Percentiles rank a stretch among this genome's conserved stretches.
These are phyloP conservation scores for Tuber umbilicatum DNA, from an alignment of 495 filamentous ascomycete genomes.

Conservation along the genomic window DNA sequence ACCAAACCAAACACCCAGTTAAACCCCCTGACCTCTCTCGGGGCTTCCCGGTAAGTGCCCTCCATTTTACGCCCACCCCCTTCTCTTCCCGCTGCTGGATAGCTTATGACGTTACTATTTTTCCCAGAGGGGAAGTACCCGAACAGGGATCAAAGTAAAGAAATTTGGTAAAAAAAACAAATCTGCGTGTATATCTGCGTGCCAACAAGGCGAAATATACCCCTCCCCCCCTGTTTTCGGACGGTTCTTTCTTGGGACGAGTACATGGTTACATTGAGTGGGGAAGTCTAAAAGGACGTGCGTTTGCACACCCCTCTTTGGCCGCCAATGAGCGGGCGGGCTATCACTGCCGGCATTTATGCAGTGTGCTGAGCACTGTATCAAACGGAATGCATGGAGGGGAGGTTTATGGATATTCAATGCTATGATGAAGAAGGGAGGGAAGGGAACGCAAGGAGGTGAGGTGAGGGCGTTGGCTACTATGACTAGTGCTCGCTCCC, in stretches of 20 bases:
- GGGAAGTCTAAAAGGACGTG: neutral
- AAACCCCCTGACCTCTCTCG: neutral
- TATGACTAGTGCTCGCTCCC: too few species aligned
- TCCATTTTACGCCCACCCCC: neutral
- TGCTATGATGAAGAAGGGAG: neutral
- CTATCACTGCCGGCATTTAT: constrained; percentile 1
- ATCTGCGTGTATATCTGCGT: neutral
- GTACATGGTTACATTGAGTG: neutral
- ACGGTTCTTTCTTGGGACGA: neutral
- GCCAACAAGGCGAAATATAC: neutral
- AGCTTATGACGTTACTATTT: neutral
- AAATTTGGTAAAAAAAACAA: neutral
- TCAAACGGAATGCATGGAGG: neutral
- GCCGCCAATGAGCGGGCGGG: neutral
- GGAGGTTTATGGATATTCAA: neutral
- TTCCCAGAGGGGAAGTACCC: neutral
- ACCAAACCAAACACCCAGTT: neutral
- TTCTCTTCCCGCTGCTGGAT: constrained; percentile 1
- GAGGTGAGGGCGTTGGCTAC: neutral
- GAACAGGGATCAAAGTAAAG: neutral
- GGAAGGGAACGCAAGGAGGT: neutral
- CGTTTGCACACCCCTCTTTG: constrained; percentile 1
- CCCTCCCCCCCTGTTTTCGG: neutral
- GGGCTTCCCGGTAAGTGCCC: neutral
- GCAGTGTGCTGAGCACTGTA: neutral